Conservation (phyloP, 176 grass and related monocot species). For the Ampelocalamus luodianensis region DNA sequence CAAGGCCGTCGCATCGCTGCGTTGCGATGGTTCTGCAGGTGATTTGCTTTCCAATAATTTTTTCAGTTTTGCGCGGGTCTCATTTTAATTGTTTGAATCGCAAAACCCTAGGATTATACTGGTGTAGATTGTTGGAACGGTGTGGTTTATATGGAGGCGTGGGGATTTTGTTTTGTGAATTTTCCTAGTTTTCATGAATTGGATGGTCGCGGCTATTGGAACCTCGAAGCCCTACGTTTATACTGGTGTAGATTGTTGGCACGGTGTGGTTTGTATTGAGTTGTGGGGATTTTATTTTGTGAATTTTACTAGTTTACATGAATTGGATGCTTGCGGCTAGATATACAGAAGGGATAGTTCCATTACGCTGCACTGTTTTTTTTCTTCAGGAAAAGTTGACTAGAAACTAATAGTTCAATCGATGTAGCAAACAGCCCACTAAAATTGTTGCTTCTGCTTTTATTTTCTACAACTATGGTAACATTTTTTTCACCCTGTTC, state of each 20-base stretch:
- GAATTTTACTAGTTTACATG: not conserved
- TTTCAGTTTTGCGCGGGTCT: no score
- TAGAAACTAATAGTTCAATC: constrained; percentile 29
- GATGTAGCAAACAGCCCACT: not conserved
- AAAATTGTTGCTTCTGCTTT: not conserved
- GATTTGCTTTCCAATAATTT: not conserved
- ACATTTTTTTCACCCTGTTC: not conserved
- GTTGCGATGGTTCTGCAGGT: constrained; percentile 60
- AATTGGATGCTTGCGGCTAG: not conserved
- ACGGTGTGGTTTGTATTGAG: not conserved
- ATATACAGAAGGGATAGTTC: not conserved
- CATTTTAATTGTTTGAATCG: not conserved
- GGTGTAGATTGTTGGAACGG: not conserved
- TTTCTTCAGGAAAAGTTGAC: constrained; percentile 4
- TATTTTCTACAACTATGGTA: not conserved
- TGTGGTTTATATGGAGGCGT: not conserved
- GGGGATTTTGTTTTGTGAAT: not conserved
- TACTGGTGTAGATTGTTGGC: not conserved
- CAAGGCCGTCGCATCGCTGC: constrained; percentile 48
- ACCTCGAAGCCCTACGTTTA: not conserved
- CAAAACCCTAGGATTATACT: not conserved
- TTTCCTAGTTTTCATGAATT: not conserved
- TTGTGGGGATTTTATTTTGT: no score
- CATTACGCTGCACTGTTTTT: not conserved
- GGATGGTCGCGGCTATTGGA: not conserved